Conservation (phyloP, 306 rosid species). For the Vicia faba region DNA sequence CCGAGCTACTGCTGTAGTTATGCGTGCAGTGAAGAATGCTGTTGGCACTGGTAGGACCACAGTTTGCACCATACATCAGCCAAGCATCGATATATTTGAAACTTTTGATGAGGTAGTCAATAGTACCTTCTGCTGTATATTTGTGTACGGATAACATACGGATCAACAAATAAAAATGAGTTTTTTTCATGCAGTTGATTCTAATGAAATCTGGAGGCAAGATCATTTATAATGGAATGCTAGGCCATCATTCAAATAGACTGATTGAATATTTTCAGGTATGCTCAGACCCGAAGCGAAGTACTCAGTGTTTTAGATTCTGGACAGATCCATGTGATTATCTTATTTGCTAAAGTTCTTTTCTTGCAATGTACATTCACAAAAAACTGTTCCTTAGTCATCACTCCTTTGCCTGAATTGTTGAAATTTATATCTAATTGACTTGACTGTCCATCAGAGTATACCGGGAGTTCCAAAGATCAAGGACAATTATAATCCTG, state of each 20-base stretch:
- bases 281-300: constrained; percentile 29
- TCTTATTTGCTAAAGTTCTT: constrained; percentile 32
- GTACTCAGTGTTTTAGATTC: constrained; percentile 19
- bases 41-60: constrained; percentile 74
- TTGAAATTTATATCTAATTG: constrained; percentile 33
- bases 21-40: constrained; percentile 85
- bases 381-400: constrained; percentile 8
- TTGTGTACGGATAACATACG: constrained; percentile 1
- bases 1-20: constrained; percentile 76
- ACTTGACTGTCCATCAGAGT: constrained; percentile 47
- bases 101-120: constrained; percentile 76
- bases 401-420: constrained; percentile 22
- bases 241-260: constrained; percentile 62
- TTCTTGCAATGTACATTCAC: constrained; percentile 26
- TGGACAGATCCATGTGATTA: constrained; percentile 7
- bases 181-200: constrained; percentile 64
- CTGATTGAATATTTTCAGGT: constrained; percentile 76
- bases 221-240: constrained; percentile 63
- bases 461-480: constrained; percentile 63
- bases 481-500: constrained; percentile 57
- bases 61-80: constrained; percentile 84
- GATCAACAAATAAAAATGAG: constrained; percentile 27
- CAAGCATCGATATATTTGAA: constrained; percentile 80
- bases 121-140: constrained; percentile 24
- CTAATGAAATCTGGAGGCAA: constrained; percentile 77